phyloP scores from a whole-genome alignment of 192 early-diverging fungal genomes.

The Coemansia guatemalensis region DNA sequence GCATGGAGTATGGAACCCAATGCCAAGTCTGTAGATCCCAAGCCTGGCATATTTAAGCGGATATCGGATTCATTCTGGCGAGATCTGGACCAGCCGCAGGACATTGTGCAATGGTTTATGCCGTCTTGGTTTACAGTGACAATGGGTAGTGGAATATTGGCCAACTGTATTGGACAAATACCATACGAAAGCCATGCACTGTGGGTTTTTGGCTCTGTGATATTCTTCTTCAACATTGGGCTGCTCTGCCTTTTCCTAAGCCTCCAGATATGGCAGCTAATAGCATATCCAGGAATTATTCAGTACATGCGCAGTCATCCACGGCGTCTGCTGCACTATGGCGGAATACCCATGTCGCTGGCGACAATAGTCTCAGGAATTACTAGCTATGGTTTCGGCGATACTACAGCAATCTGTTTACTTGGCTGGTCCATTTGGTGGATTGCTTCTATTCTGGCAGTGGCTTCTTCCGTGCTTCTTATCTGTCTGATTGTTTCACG shows the following conservation, averaged over 20 bases:
- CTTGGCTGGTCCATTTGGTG: constrained; percentile 43
- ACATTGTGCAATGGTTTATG: constrained; percentile 45
- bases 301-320: constrained; percentile 39
- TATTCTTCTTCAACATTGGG: constrained; percentile 39
- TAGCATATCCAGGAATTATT: constrained; percentile 28
- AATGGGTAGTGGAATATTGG: constrained; percentile 56
- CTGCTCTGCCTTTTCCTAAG: constrained; percentile 18
- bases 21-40: too few species aligned
- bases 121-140: constrained; percentile 55
- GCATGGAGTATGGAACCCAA: too few species aligned
- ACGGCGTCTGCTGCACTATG: constrained; percentile 47
- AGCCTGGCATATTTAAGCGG: too few species aligned
- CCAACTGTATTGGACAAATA: constrained; percentile 24
- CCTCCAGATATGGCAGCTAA: constrained; percentile 25
- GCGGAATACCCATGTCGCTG: constrained; percentile 53
- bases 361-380: constrained; percentile 33
- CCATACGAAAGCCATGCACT: constrained; percentile 32
- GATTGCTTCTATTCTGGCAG: constrained; percentile 29
- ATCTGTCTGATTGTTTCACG: constrained; percentile 34
- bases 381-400: background rate
- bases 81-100: constrained; percentile 1
- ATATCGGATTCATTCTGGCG: constrained; percentile 1
- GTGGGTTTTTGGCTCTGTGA: constrained; percentile 7
- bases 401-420: background rate
- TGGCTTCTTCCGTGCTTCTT: constrained; percentile 14